A percentile compares a stretch with the other conserved stretches of the same genome.
Evolutionary conservation across 768 basidiomycete species (phyloP).

Genomic region (Symmetrospora coprosmae): DNA sequence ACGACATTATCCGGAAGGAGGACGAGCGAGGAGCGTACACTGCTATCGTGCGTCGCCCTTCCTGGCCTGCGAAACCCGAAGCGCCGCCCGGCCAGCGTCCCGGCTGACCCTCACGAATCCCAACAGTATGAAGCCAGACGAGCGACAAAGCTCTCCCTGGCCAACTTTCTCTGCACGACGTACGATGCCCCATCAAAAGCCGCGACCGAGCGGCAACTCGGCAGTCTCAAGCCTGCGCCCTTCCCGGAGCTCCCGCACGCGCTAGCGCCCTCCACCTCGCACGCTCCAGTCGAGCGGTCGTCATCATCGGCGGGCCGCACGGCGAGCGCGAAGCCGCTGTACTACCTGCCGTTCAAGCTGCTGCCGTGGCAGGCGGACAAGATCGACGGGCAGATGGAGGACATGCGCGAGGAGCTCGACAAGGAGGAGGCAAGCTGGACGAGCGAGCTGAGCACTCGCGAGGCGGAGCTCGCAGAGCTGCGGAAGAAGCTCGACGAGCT

Average conservation of each 20-base stretch:
- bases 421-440: constrained; percentile 20
- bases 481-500: constrained; percentile 11
- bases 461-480: constrained; percentile 12
- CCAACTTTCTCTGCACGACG: constrained; percentile 32
- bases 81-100: too few relatives aligned
- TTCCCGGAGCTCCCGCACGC: constrained; percentile 28
- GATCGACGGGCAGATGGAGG: constrained; percentile 26
- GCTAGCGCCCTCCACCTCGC: background rate
- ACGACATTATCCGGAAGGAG: constrained; percentile 22
- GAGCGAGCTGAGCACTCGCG: constrained; percentile 11
- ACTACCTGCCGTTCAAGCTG: constrained; percentile 31
- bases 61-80: background rate
- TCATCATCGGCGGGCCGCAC: too few relatives aligned
- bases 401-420: constrained; percentile 8
- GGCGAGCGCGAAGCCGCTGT: constrained; percentile 30
- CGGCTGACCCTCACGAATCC: too few relatives aligned
- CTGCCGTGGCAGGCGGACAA: constrained; percentile 28
- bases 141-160: constrained; percentile 27
- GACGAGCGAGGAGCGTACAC: constrained; percentile 24
- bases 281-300: background rate
- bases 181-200: constrained; percentile 21
- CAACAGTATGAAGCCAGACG: constrained; percentile 29
- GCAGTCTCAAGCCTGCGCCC: constrained; percentile 19
- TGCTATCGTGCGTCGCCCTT: constrained; percentile 22
- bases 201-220: background rate